Conservation (phyloP, 345 rosid genomes). For the Mangifera indica region DNA sequence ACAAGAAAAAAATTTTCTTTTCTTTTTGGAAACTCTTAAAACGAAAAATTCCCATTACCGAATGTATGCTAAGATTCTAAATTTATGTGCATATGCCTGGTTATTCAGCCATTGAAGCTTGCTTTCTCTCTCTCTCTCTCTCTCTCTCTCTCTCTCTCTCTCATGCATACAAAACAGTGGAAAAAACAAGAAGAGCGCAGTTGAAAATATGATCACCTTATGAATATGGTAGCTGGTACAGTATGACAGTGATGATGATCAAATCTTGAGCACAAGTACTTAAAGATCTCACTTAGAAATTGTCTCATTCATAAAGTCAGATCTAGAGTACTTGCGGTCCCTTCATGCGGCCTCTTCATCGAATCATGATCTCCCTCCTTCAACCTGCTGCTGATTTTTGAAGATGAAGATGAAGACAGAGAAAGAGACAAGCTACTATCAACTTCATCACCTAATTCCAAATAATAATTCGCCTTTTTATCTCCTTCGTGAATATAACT, state of each 20-base stretch:
- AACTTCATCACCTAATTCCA: conserved; percentile 18
- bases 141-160: too few relatives aligned
- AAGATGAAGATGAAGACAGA: conserved; percentile 48
- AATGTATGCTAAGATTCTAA: neutral
- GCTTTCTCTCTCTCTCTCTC: neutral
- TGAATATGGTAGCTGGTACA: neutral
- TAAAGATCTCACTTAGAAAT: conserved; percentile 71
- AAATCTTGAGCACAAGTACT: conserved; percentile 43
- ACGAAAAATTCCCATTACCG: neutral
- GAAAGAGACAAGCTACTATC: conserved; percentile 61
- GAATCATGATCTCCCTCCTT: conserved; percentile 27
- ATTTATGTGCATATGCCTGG: neutral
- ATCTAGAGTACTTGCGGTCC: conserved; percentile 67
- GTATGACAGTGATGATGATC: conserved; percentile 1
- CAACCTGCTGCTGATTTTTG: conserved; percentile 39
- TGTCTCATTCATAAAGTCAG: conserved; percentile 78
- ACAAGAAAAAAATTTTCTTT: neutral
- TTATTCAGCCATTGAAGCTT: neutral
- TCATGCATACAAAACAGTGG: neutral
- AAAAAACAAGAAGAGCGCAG: conserved; percentile 1
- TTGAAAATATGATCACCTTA: neutral
- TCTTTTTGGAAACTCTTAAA: neutral
- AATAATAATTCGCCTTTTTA: neutral
- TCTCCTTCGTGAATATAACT: conserved; percentile 13
- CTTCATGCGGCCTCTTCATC: conserved; percentile 26